These are phyloP conservation scores for Candida peoriensis DNA, from an alignment of 805 yeast genomes.

Conservation along the genomic window DNA sequence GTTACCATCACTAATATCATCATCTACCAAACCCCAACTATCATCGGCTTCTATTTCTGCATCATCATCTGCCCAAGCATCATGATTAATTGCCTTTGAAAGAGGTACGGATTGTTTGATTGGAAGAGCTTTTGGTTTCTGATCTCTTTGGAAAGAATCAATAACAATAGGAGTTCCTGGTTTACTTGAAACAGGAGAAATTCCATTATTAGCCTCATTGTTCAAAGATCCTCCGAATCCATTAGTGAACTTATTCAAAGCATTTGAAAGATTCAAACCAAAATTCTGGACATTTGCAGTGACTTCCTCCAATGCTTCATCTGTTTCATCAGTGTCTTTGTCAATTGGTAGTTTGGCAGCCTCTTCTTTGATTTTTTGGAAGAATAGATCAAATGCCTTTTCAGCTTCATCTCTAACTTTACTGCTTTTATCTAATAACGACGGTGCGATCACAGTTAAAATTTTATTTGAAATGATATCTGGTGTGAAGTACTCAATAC, in stretches of 20 bases:
- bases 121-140: neutral
- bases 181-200: slow-evolving; percentile 14
- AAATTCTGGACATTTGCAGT: slow-evolving; percentile 20
- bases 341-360: slow-evolving; percentile 32
- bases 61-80: slow-evolving; percentile 11
- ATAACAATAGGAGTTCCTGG: slow-evolving; percentile 12
- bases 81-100: neutral
- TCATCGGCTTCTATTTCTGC: slow-evolving; percentile 13
- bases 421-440: slow-evolving; percentile 68
- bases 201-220: slow-evolving; percentile 8
- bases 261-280: slow-evolving; percentile 18
- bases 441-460: slow-evolving; percentile 79
- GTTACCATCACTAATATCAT: neutral
- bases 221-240: slow-evolving; percentile 22
- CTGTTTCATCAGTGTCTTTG: slow-evolving; percentile 12
- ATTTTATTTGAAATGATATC: slow-evolving; percentile 76
- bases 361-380: slow-evolving; percentile 46
- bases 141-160: slow-evolving; percentile 7
- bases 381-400: slow-evolving; percentile 56
- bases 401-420: slow-evolving; percentile 72
- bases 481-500: slow-evolving; percentile 62
- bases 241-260: slow-evolving; percentile 14
- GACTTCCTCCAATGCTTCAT: slow-evolving; percentile 23
- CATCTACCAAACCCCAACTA: slow-evolving; percentile 19
- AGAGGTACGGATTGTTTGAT: neutral